Base-by-base conservation (phyloP, 352 stramenopile species). In the Globisporangium camurandrum region DNA sequence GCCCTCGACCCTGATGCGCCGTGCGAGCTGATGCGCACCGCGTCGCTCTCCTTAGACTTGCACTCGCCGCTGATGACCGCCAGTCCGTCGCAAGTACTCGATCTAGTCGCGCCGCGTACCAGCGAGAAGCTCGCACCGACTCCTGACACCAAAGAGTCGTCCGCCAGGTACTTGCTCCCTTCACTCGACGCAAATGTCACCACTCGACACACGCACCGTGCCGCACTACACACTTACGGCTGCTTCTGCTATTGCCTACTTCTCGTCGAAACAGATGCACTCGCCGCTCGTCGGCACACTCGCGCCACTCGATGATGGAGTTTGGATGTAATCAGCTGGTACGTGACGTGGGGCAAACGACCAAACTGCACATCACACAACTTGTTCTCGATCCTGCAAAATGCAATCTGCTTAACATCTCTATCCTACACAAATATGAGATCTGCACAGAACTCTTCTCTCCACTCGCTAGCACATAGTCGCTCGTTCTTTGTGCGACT, bases 171-270 rank as follows among this genome's bases (percentile, higher is more conserved):
- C 19, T 46, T 20, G 33, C 10, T 6, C 17, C 42, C 37, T 41
- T 12, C 28, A 52, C 22, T 44, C 12, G 46, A 5, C 4, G 22
- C 23, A 23, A n/a, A 22, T 31, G 16, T 10, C 10, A n/a, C 30
- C 43, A 17, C 23, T 46, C 5, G 4, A 19, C 51, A 63, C 57
- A 28, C 54, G 36, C 14, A 66, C 41, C 42, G 41, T 48, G 4
- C 61, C 57, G 12, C 54, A 56, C 36, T 49, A 58, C 12, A 33
- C 56, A 38, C 36, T 42, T 27, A 23, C 42, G 22, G 22, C 23
- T 31, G 31, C 37, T 46, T 30, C 22, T 42, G 10, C 50, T 31
- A 4, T 30, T 43, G 6, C 33, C 22, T 1, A 17, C 23, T 7
- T 6, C 30, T 30, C 33, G 16, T 43, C 30, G 45, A 43, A 4